A percentile compares a stretch with the other conserved stretches of the same genome.
phyloP scores from a whole-genome alignment of 176 grass and related monocot genomes.

The Phyllostachys edulis region DNA sequence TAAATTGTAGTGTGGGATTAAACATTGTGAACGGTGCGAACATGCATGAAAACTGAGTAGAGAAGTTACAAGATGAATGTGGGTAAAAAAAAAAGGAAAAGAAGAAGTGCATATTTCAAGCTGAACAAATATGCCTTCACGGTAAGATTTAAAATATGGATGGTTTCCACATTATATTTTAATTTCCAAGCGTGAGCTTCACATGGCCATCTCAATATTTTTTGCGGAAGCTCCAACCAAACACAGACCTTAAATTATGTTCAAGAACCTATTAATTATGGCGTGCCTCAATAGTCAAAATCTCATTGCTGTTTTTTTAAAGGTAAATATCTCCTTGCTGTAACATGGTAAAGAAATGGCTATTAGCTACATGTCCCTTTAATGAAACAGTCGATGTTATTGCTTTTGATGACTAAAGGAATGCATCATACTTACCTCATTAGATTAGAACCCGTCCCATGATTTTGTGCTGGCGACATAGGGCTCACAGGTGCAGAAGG shows the following conservation, averaged over 20 bases:
- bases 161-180: not conserved
- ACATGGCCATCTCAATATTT: not conserved
- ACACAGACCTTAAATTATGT: not conserved
- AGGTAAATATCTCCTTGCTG: not conserved
- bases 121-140: not conserved
- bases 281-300: conserved; percentile 1
- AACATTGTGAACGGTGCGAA: conserved; percentile 2
- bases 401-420: conserved; percentile 8
- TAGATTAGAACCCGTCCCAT: conserved; percentile 28
- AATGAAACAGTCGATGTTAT: not conserved
- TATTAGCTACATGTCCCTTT: not conserved
- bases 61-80: not conserved
- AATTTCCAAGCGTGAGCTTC: not conserved
- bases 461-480: conserved; percentile 24
- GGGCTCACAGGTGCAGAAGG: conserved; percentile 29
- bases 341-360: conserved; percentile 3
- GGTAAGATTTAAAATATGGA: not conserved
- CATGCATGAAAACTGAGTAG: conserved; percentile 13
- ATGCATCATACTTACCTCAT: conserved; percentile 38
- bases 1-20: conserved; percentile 18
- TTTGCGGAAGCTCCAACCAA: not conserved
- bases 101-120: not conserved
- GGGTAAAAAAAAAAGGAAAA: not conserved
- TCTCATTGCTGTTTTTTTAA: not conserved
- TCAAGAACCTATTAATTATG: conserved; percentile 5